Percentiles rank a stretch among this genome's conserved stretches.
Conservation (phyloP, 345 rosid species). For the Jatropha curcas region DNA sequence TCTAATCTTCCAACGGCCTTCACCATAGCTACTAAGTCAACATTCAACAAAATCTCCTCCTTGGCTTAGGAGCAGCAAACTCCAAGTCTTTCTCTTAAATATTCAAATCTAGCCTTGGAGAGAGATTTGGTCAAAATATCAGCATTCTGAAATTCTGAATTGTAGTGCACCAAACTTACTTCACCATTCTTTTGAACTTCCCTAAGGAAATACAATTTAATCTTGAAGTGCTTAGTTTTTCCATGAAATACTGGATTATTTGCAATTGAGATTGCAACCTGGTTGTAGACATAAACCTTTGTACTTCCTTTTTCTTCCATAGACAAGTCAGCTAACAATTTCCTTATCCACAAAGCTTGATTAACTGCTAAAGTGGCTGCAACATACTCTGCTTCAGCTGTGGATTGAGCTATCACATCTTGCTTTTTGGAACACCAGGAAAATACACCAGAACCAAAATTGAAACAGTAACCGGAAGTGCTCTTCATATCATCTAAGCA, state of each 20-base stretch:
- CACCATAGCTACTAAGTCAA: background rate
- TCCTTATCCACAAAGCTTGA: background rate
- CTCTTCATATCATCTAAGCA: background rate
- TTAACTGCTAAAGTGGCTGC: background rate
- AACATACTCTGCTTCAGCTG: background rate
- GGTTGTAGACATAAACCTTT: background rate
- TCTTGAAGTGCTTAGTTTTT: background rate
- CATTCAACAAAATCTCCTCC: background rate
- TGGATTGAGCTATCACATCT: background rate
- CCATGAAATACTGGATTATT: background rate
- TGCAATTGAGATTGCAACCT: background rate
- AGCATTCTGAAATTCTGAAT: background rate
- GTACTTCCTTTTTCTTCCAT: background rate
- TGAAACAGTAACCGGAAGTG: background rate
- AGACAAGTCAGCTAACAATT: background rate
- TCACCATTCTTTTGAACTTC: background rate
- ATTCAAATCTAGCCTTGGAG: background rate
- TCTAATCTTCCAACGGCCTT: no score
- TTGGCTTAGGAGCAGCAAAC: background rate
- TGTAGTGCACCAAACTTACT: background rate
- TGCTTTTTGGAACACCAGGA: background rate
- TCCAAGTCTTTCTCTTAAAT: background rate
- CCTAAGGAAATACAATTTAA: background rate
- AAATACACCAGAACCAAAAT: no score
- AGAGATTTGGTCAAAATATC: background rate